Evolutionary conservation across 306 rosid genomes (phyloP).

Genomic region (Cicer pinnatifidum): DNA sequence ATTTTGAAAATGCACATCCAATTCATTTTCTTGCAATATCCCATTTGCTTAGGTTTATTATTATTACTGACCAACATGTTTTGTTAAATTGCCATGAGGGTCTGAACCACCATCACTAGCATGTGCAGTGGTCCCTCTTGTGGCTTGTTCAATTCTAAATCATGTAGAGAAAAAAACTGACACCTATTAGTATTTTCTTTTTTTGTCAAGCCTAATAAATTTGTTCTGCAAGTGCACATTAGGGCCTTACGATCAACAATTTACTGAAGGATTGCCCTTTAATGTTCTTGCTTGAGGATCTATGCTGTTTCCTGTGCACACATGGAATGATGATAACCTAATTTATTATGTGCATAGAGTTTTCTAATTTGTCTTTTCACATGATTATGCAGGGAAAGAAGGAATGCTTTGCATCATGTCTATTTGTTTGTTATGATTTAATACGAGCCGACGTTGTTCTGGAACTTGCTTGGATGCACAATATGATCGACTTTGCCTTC

Average conservation of each 20-base stretch:
- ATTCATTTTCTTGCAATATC: conserved; percentile 37
- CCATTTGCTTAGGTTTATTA: conserved; percentile 23
- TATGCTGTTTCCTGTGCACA: not conserved
- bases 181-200: conserved; percentile 10
- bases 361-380: conserved; percentile 42
- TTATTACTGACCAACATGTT: conserved; percentile 22
- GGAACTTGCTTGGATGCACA: conserved; percentile 98
- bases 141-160: conserved; percentile 38
- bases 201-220: conserved; percentile 19
- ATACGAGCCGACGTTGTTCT: conserved; percentile 81
- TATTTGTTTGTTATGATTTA: conserved; percentile 94
- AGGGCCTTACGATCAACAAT: conserved; percentile 12
- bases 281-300: conserved; percentile 15
- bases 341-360: conserved; percentile 23
- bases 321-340: conserved; percentile 19
- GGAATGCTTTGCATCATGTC: conserved; percentile 98
- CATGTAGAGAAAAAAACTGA: conserved; percentile 13
- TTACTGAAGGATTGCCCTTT: conserved; percentile 22
- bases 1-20: conserved; percentile 19
- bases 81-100: conserved; percentile 11
- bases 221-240: conserved; percentile 20
- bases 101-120: not conserved
- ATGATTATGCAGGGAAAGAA: conserved; percentile 87
- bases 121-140: conserved; percentile 8
- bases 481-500: conserved; percentile 92